Conservation (phyloP, 371 early-diverging fungal genomes). For the Neoconidiobolus thromboides region DNA sequence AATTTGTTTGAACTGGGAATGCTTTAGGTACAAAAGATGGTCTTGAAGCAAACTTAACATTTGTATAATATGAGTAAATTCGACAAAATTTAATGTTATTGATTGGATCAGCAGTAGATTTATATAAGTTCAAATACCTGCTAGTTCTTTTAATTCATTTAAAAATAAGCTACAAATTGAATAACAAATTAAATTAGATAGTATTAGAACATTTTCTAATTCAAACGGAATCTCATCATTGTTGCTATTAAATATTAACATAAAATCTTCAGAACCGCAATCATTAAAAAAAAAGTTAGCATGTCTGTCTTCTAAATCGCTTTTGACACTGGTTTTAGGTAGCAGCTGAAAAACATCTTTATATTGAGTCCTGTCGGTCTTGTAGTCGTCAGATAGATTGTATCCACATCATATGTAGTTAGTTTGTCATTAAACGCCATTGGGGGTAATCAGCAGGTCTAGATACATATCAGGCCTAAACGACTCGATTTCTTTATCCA, state of each 20-base stretch:
- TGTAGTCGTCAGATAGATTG: background rate
- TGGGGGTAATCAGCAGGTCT: background rate
- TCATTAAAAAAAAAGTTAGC: background rate
- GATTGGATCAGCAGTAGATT: background rate
- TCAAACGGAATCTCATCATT: background rate
- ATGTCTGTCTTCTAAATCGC: background rate
- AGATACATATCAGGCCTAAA: background rate
- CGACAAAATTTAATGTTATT: background rate
- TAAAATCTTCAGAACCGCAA: background rate
- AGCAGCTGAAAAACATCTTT: background rate
- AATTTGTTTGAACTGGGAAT: background rate
- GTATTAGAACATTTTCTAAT: background rate
- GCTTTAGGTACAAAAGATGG: background rate
- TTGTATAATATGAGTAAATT: background rate
- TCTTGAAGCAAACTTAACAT: too few relatives aligned
- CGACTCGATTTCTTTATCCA: constrained; percentile 1
- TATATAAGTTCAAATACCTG: background rate
- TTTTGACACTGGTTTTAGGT: background rate
- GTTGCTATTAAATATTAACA: background rate
- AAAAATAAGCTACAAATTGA: background rate
- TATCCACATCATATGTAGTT: background rate
- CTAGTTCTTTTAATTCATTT: background rate
- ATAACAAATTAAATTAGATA: background rate
- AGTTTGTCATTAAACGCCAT: too few relatives aligned
- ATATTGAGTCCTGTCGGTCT: background rate